A percentile compares a stretch with the other conserved stretches of the same genome.
These are phyloP conservation scores for Skeletonema potamos DNA, from an alignment of 108 stramenopile species.

Conservation along the genomic window DNA sequence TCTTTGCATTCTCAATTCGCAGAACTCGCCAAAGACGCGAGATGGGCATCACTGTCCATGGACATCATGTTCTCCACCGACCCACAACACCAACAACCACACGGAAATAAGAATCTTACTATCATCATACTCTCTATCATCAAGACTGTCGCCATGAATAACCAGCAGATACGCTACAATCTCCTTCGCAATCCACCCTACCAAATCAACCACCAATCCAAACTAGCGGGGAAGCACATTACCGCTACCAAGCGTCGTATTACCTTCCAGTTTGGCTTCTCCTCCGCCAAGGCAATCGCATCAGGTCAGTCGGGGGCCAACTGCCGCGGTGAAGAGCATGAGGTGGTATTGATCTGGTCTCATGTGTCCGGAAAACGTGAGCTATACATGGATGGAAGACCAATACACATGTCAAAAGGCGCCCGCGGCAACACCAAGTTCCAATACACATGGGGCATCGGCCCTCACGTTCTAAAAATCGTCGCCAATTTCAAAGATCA, in stretches of 20 bases:
- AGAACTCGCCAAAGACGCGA: too few relatives aligned
- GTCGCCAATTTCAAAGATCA: conserved; percentile 59
- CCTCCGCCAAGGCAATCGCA: conserved; percentile 28
- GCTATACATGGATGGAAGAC: conserved; percentile 41
- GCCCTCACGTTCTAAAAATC: conserved; percentile 62
- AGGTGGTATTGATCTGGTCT: conserved; percentile 49
- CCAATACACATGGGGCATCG: conserved; percentile 59
- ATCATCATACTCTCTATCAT: not conserved
- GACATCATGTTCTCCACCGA: too few relatives aligned
- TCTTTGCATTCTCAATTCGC: too few relatives aligned
- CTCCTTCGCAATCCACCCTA: conserved; percentile 43
- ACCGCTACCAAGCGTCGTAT: conserved; percentile 40
- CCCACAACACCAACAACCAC: too few relatives aligned
- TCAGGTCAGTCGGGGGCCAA: conserved; percentile 24
- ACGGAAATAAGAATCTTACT: too few relatives aligned
- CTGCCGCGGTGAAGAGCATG: conserved; percentile 56
- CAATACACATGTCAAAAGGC: conserved; percentile 65
- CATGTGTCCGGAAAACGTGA: conserved; percentile 45
- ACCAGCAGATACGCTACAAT: conserved; percentile 22
- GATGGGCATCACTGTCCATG: too few relatives aligned
- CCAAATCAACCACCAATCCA: conserved; percentile 45
- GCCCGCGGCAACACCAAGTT: conserved; percentile 58
- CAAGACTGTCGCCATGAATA: not conserved
- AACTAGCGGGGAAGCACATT: conserved; percentile 43
- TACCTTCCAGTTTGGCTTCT: conserved; percentile 50